A percentile compares a stretch with the other conserved stretches of the same genome.
These are phyloP conservation scores for Knufia petricola DNA, from an alignment of 2,329 filamentous ascomycete genomes.

Conservation along the genomic window DNA sequence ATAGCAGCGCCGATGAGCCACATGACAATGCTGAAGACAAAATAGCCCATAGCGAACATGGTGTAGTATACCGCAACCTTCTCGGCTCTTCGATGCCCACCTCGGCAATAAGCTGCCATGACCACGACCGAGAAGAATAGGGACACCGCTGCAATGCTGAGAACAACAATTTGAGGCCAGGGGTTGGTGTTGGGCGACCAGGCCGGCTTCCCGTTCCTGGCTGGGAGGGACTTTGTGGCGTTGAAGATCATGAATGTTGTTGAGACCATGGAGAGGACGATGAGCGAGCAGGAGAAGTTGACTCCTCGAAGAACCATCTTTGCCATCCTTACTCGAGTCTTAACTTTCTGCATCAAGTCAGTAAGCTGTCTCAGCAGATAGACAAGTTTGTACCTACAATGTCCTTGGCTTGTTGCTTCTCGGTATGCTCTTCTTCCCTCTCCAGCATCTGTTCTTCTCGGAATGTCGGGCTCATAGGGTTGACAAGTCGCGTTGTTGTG, in stretches of 20 bases:
- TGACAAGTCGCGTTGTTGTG: conserved; percentile 64
- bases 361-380: conserved; percentile 7
- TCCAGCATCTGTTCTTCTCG: conserved; percentile 77
- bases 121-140: conserved; percentile 69
- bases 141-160: conserved; percentile 70
- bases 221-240: conserved; percentile 63
- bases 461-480: conserved; percentile 85
- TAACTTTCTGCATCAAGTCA: conserved; percentile 65
- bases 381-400: conserved; percentile 53
- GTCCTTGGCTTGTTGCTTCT: conserved; percentile 79
- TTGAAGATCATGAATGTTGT: conserved; percentile 91
- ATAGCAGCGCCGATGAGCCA: conserved; percentile 81
- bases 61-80: conserved; percentile 95
- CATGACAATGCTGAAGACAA: conserved; percentile 84
- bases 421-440: conserved; percentile 69
- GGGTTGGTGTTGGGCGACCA: conserved; percentile 72
- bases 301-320: conserved; percentile 92
- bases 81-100: conserved; percentile 79
- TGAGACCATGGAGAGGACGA: conserved; percentile 82
- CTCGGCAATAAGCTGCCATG: conserved; percentile 76
- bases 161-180: conserved; percentile 83
- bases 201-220: conserved; percentile 69
- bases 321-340: conserved; percentile 79
- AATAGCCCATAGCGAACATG: conserved; percentile 84
- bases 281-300: conserved; percentile 93